Conservation (phyloP, 306 rosid species). For the Lotus japonicus region DNA sequence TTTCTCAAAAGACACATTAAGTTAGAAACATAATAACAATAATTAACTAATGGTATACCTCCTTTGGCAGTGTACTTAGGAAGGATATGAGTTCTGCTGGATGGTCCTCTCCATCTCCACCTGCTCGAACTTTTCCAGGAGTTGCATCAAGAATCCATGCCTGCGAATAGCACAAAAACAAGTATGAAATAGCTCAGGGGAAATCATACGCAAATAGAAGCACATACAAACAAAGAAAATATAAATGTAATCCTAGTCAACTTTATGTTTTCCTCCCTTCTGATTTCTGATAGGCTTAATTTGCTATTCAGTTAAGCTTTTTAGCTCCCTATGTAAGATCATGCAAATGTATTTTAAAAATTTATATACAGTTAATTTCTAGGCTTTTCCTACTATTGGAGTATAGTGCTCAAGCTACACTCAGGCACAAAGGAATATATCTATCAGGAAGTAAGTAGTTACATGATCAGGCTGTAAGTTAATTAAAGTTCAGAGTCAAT, state of each 20-base stretch:
- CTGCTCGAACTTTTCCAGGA: conserved; percentile 83
- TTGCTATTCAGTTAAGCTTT: not conserved
- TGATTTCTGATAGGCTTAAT: not conserved
- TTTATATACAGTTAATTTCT: not conserved
- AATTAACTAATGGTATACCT: conserved; percentile 39
- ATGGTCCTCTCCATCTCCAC: conserved; percentile 96
- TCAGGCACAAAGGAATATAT: too few species aligned
- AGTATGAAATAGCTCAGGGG: conserved; percentile 16
- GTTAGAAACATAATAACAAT: conserved; percentile 7
- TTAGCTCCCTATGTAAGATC: not conserved
- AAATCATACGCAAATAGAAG: not conserved
- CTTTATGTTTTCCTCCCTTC: not conserved
- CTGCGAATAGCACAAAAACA: conserved; percentile 31
- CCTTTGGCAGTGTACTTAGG: conserved; percentile 59
- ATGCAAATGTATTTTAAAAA: not conserved
- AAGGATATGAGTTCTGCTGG: conserved; percentile 85
- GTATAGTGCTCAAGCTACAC: too few species aligned
- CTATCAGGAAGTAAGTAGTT: too few species aligned
- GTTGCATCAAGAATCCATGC: conserved; percentile 95
- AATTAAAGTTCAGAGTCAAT: too few species aligned
- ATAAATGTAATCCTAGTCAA: not conserved
- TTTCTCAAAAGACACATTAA: conserved; percentile 5
- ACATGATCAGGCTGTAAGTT: too few species aligned
- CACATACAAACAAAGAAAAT: conserved; percentile 14
- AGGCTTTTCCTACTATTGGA: not conserved